phyloP scores from a whole-genome alignment of 192 early-diverging fungal genomes.

The Gamsiella multidivaricata region DNA sequence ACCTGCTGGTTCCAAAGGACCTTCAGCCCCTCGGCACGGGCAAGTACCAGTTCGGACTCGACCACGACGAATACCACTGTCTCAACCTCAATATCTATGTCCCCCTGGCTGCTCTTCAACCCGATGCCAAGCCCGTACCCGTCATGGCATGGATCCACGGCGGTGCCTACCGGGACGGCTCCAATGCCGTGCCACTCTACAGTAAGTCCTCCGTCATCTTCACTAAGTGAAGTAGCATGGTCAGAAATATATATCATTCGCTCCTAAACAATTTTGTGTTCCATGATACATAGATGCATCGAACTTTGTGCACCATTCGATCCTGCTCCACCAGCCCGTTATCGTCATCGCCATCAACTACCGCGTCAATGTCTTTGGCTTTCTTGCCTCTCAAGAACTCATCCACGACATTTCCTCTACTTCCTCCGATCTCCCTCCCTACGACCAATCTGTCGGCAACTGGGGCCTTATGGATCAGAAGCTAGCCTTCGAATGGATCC shows the following conservation, averaged over 20 bases:
- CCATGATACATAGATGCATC: constrained; percentile 2
- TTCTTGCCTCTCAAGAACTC: constrained; percentile 45
- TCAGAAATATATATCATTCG: neutral
- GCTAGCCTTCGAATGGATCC: constrained; percentile 36
- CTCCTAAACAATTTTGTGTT: neutral
- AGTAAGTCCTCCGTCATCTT: too few relatives aligned
- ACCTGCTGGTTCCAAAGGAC: neutral
- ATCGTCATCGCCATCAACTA: constrained; percentile 61
- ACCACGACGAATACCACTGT: constrained; percentile 12
- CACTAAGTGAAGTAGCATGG: neutral
- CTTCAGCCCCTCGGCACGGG: neutral
- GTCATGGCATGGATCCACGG: constrained; percentile 39
- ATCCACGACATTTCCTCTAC: constrained; percentile 12
- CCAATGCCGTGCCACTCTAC: constrained; percentile 26
- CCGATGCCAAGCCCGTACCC: constrained; percentile 1
- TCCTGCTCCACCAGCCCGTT: constrained; percentile 32
- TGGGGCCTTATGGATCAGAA: constrained; percentile 48
- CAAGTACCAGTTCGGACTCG: constrained; percentile 20
- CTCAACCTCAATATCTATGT: constrained; percentile 41
- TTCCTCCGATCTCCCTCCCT: neutral
- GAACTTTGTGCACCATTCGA: constrained; percentile 35
- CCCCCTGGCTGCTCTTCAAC: constrained; percentile 4
- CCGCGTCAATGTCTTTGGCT: constrained; percentile 61
- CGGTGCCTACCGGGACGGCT: constrained; percentile 19
- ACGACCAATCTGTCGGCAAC: constrained; percentile 28